These are phyloP conservation scores for Talinum fruticosum DNA, from an alignment of 148 eudicot species.

Conservation along the genomic window DNA sequence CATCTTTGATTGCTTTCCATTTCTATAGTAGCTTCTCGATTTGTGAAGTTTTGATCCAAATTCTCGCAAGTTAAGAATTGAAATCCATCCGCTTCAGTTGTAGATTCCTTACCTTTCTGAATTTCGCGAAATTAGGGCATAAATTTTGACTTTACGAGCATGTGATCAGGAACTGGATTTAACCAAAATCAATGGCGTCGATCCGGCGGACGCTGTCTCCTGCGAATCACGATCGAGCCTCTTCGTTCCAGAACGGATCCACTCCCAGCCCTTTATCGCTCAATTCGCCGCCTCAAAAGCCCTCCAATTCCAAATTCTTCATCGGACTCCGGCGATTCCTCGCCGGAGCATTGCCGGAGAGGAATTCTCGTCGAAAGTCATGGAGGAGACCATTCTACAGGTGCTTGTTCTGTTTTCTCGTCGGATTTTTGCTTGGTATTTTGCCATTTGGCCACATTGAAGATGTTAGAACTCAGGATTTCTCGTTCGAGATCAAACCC, in stretches of 20 bases:
- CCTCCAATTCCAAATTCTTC: slow-evolving; percentile 32
- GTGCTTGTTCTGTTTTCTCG: slow-evolving; percentile 46
- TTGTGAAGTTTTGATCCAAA: slow-evolving; percentile 3
- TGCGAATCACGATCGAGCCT: slow-evolving; percentile 39
- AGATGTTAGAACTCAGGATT: slow-evolving; percentile 41
- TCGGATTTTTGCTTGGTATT: slow-evolving; percentile 76
- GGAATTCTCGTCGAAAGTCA: slow-evolving; percentile 19
- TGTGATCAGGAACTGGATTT: not conserved
- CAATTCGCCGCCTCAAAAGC: slow-evolving; percentile 51
- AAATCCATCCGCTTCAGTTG: not conserved
- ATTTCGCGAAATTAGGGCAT: slow-evolving; percentile 13
- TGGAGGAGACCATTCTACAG: slow-evolving; percentile 62
- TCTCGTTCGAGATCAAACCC: slow-evolving; percentile 39
- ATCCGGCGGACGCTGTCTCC: slow-evolving; percentile 77
- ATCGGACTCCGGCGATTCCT: slow-evolving; percentile 31
- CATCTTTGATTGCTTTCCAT: not conserved
- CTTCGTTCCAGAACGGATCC: slow-evolving; percentile 48
- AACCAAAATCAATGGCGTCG: slow-evolving; percentile 59
- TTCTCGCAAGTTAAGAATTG: not conserved
- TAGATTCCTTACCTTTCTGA: not conserved
- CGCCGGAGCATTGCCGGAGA: slow-evolving; percentile 28
- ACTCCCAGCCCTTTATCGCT: slow-evolving; percentile 37
- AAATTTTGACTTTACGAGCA: not conserved
- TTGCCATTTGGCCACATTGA: slow-evolving; percentile 51
- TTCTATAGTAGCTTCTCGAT: not conserved